phyloP scores from a whole-genome alignment of 768 basidiomycete species.

The Pleurotus salmoneostramineus region DNA sequence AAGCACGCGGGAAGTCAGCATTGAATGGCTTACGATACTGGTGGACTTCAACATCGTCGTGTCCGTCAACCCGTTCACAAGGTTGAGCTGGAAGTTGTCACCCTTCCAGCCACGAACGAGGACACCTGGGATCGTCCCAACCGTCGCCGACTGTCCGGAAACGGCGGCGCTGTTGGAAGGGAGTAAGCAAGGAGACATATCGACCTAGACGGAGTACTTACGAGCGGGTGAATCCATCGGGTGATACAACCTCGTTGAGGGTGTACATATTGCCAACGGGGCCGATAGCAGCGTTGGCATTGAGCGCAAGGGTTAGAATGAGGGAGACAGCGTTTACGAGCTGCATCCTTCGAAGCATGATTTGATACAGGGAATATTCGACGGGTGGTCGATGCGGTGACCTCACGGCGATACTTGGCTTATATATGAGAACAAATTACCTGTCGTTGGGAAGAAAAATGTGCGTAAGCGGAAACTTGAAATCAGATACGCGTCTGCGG shows the following conservation, averaged over 20 bases:
- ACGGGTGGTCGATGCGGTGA: neutral
- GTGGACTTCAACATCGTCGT: conserved; percentile 46
- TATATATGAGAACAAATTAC: neutral
- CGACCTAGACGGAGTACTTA: neutral
- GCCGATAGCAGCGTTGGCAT: neutral
- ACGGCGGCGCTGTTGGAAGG: neutral
- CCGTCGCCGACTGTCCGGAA: neutral
- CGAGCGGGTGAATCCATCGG: conserved; percentile 17
- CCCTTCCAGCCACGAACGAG: conserved; percentile 18
- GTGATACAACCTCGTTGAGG: conserved; percentile 10
- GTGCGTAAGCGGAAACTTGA: no score
- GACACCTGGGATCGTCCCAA: neutral
- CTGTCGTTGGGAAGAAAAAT: no score
- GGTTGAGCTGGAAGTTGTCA: conserved; percentile 40
- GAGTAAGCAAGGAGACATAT: neutral
- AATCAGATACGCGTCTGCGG: neutral
- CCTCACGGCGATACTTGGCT: neutral
- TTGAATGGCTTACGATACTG: conserved; percentile 35
- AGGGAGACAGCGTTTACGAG: neutral
- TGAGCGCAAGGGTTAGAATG: neutral
- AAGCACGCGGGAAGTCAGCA: neutral
- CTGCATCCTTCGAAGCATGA: neutral
- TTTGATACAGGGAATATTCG: neutral
- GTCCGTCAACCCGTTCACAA: conserved; percentile 42
- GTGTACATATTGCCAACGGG: conserved; percentile 9